Conservation (phyloP, 2,329 filamentous ascomycete species). For the Sporothrix variecibatus region DNA sequence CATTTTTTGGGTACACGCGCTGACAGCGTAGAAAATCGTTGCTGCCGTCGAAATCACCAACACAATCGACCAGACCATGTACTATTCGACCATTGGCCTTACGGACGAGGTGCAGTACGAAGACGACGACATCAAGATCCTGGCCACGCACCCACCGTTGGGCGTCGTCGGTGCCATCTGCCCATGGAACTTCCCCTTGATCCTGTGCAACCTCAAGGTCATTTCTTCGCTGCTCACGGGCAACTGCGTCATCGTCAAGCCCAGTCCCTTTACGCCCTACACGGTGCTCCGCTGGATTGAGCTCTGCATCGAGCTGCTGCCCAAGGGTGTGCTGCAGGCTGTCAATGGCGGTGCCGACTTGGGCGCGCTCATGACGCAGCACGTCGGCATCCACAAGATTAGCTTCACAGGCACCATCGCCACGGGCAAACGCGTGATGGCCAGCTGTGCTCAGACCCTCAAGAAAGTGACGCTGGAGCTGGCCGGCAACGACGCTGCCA, state of each 20-base stretch:
- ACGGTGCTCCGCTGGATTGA: slow-evolving; percentile 54
- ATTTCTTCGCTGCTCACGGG: slow-evolving; percentile 53
- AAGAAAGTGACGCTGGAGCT: slow-evolving; percentile 51
- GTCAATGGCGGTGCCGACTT: slow-evolving; percentile 57
- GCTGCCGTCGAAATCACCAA: slow-evolving; percentile 44
- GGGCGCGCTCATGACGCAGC: slow-evolving; percentile 56
- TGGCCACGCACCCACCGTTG: slow-evolving; percentile 49
- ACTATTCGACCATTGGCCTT: slow-evolving; percentile 44
- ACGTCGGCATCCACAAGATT: slow-evolving; percentile 58
- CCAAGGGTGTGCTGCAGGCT: slow-evolving; percentile 51
- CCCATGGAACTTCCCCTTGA: slow-evolving; percentile 61
- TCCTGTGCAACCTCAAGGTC: slow-evolving; percentile 49
- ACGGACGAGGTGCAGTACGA: slow-evolving; percentile 52
- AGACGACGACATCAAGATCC: slow-evolving; percentile 44
- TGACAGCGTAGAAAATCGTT: slow-evolving; percentile 34
- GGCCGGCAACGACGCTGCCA: slow-evolving; percentile 51
- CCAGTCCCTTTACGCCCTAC: slow-evolving; percentile 59
- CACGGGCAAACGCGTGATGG: slow-evolving; percentile 46
- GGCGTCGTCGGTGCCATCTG: slow-evolving; percentile 58
- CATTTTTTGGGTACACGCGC: too few relatives aligned
- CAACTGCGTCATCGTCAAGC: slow-evolving; percentile 59
- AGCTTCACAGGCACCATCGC: slow-evolving; percentile 59
- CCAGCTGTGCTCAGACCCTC: slow-evolving; percentile 34
- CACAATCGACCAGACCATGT: slow-evolving; percentile 41
- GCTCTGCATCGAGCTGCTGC: slow-evolving; percentile 41